These are phyloP conservation scores for Penicillium cinerascens DNA, from an alignment of 495 filamentous ascomycete genomes.

Conservation along the genomic window DNA sequence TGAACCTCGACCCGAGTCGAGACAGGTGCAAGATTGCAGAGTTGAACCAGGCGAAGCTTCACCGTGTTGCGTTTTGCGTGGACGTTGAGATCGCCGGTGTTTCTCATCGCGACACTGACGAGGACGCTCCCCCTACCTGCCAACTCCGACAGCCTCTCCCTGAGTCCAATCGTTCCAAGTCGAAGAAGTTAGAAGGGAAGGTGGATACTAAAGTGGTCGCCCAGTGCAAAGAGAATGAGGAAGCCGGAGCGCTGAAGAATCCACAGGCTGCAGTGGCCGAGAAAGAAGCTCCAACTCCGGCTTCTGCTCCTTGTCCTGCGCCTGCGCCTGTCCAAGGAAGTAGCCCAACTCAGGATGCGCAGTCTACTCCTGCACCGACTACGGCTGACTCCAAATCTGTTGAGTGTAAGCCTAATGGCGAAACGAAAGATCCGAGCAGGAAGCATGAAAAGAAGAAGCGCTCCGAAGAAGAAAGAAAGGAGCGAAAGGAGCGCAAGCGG, in stretches of 20 bases:
- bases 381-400: background rate
- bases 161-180: constrained; percentile 40
- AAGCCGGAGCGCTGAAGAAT: constrained; percentile 64
- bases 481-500: constrained; percentile 78
- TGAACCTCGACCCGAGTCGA: constrained; percentile 80
- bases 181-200: constrained; percentile 55
- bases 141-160: constrained; percentile 24
- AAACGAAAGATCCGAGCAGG: constrained; percentile 51
- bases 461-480: constrained; percentile 81
- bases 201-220: constrained; percentile 42
- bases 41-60: constrained; percentile 73
- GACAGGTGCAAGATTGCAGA: constrained; percentile 77
- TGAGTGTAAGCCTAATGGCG: constrained; percentile 32
- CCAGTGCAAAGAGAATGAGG: constrained; percentile 58
- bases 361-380: constrained; percentile 2
- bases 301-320: background rate
- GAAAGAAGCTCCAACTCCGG: constrained; percentile 43
- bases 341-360: background rate
- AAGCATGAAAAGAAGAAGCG: constrained; percentile 92
- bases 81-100: constrained; percentile 93
- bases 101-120: constrained; percentile 44
- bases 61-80: constrained; percentile 89
- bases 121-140: constrained; percentile 33
- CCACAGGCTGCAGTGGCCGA: constrained; percentile 54
- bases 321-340: background rate